These are phyloP conservation scores for Globisporangium parvum DNA, from an alignment of 352 stramenopile species.

Conservation along the genomic window DNA sequence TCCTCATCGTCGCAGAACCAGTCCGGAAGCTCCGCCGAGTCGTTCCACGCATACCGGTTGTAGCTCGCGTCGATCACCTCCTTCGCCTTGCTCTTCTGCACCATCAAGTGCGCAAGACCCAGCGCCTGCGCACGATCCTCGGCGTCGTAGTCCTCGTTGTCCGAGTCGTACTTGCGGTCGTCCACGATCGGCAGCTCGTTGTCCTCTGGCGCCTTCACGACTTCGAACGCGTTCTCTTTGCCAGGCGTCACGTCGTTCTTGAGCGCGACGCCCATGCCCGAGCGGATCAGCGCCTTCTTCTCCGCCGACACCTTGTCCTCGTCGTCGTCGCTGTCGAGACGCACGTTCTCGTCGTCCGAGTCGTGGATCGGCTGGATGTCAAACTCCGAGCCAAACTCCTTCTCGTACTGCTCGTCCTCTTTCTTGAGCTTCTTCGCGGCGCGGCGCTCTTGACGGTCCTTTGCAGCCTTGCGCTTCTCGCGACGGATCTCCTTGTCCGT, in stretches of 20 bases:
- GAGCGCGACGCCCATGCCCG: slow-evolving; percentile 71
- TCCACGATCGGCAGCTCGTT: slow-evolving; percentile 61
- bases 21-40: slow-evolving; percentile 92
- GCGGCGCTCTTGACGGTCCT: slow-evolving; percentile 87
- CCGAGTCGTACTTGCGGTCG: slow-evolving; percentile 92
- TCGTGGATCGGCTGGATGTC: slow-evolving; percentile 38
- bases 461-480: slow-evolving; percentile 94
- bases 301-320: slow-evolving; percentile 55
- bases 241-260: slow-evolving; percentile 16
- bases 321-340: slow-evolving; percentile 35
- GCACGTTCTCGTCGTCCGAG: slow-evolving; percentile 34
- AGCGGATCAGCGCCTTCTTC: slow-evolving; percentile 82
- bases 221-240: slow-evolving; percentile 34
- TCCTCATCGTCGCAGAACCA: slow-evolving; percentile 98
- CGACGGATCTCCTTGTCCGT: slow-evolving; percentile 98
- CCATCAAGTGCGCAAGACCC: slow-evolving; percentile 98
- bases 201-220: slow-evolving; percentile 40
- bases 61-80: slow-evolving; percentile 98
- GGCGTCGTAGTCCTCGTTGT: slow-evolving; percentile 96
- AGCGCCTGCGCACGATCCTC: slow-evolving; percentile 95
- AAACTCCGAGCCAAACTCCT: slow-evolving; percentile 72
- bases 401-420: slow-evolving; percentile 80
- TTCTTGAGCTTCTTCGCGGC: slow-evolving; percentile 71
- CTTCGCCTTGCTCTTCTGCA: slow-evolving; percentile 95
- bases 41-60: slow-evolving; percentile 99